These are phyloP conservation scores for Sclerotinia nivalis DNA, from an alignment of 2,329 filamentous ascomycete genomes.

Conservation along the genomic window DNA sequence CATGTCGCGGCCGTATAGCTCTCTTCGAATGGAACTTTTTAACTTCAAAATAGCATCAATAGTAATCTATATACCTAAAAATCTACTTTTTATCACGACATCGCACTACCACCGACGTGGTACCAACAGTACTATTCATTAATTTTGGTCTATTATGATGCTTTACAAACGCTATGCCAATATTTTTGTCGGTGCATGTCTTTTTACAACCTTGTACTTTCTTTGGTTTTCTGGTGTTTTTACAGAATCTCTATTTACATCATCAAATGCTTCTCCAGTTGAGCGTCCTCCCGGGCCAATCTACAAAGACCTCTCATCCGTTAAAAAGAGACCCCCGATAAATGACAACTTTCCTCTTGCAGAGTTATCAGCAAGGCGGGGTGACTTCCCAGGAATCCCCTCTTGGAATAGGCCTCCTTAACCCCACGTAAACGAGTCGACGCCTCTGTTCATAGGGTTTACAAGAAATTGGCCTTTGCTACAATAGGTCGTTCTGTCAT, in stretches of 20 bases:
- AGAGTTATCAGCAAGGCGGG: neutral
- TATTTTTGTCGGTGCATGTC: neutral
- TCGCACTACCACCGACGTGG: neutral
- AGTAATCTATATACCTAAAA: no score
- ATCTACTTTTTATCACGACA: neutral
- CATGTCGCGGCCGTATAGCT: neutral
- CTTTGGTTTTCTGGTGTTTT: neutral
- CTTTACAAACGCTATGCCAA: neutral
- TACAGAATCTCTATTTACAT: neutral
- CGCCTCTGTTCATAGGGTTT: constrained; percentile 60
- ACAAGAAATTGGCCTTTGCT: constrained; percentile 57
- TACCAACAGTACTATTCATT: neutral
- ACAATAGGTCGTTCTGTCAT: constrained; percentile 56
- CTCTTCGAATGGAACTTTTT: neutral
- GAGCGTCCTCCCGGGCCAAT: neutral
- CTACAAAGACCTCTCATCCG: neutral
- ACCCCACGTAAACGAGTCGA: constrained; percentile 44
- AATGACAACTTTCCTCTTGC: neutral
- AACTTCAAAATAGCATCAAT: neutral
- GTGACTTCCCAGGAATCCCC: neutral
- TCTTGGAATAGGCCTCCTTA: neutral
- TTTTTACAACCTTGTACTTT: neutral
- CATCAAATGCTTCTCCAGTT: neutral
- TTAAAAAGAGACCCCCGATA: neutral
- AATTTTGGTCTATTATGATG: neutral